Evolutionary conservation across 306 rosid species (phyloP), one percentile per base, ranked within the genome.

Genomic region (Casuarina cunninghamiana): DNA sequence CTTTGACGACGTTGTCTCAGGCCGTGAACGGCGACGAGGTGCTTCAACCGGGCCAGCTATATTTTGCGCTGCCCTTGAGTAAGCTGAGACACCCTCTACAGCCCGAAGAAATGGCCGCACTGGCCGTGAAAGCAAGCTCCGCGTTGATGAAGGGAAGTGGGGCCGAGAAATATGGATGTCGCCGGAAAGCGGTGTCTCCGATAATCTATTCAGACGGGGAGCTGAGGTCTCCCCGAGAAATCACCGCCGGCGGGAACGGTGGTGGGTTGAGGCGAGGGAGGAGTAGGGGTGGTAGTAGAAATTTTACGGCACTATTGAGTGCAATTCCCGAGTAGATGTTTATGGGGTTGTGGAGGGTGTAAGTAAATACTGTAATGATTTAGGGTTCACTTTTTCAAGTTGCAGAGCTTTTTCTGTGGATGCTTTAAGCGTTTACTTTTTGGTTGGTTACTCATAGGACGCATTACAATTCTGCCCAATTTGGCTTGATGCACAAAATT

Each of bases 51-150:
- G 99, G 99, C 4, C 97, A 93, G 82, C 96, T 93, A 1, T 96
- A 96, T 74, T 96, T 96, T 50, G 97, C 91, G 5, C 82, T 96
- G 73, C 98, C 99, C 2, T 79, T 91, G 75, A 89, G 62, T 46
- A 77, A 91, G 79, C 72, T 96, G 42, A 68, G 57, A 21, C 88
- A 83, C 5, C 91, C 84, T 0, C 81, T 96, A 10, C 97, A 82
- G 79, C 79, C 97, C 0, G 90, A 90, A 16, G 99, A 93, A 75
- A 91, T 96, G 97, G 99, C 99, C 2, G 96, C 99, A 88, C 84
- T 94, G 88, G 98, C 98, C 2, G 97, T 92, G 4, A 92, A 84
- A 81, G 98, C 98, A 43, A 95, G 86, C 79, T 86, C 97, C 0
- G 98, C 97, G 0, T 87, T 95, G 58, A 88, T 84, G 91, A 91